Conservation (phyloP, 352 stramenopile species). For the Phytophthora crassamura region DNA sequence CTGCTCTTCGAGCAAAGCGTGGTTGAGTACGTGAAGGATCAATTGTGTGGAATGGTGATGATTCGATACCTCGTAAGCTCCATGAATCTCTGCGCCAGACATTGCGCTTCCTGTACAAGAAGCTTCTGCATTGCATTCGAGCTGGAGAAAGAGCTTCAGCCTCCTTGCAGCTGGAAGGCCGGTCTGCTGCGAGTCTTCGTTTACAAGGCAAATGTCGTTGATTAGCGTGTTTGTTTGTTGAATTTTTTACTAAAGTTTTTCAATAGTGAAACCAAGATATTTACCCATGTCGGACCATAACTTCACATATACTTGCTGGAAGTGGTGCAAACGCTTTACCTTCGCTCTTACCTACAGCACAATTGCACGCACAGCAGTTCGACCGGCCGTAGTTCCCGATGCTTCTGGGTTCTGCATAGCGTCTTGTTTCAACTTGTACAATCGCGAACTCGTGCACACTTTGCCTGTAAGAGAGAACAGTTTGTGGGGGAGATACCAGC, state of each 20-base stretch:
- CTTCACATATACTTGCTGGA: too few relatives aligned
- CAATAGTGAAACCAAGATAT: too few relatives aligned
- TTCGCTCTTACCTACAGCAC: too few relatives aligned
- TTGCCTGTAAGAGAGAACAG: neutral
- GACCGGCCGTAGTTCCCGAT: too few relatives aligned
- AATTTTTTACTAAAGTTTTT: too few relatives aligned
- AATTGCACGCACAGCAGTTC: too few relatives aligned
- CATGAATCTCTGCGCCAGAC: slow-evolving; percentile 4
- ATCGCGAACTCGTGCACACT: neutral
- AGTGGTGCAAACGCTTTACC: too few relatives aligned
- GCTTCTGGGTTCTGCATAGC: too few relatives aligned
- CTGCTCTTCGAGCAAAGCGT: slow-evolving; percentile 7
- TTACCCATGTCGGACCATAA: too few relatives aligned
- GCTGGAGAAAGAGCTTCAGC: neutral
- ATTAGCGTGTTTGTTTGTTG: too few relatives aligned
- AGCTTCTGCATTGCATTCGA: neutral
- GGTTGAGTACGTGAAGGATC: slow-evolving; percentile 11
- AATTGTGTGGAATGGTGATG: slow-evolving; percentile 10
- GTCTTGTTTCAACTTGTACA: too few relatives aligned
- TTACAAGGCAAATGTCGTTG: neutral
- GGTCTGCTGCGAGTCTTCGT: neutral
- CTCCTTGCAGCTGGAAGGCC: slow-evolving; percentile 12
- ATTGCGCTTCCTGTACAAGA: neutral
- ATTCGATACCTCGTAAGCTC: slow-evolving; percentile 8
- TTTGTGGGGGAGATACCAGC: neutral